Conservation (phyloP, 2,329 filamentous ascomycete genomes). For the Pyricularia sp. region DNA sequence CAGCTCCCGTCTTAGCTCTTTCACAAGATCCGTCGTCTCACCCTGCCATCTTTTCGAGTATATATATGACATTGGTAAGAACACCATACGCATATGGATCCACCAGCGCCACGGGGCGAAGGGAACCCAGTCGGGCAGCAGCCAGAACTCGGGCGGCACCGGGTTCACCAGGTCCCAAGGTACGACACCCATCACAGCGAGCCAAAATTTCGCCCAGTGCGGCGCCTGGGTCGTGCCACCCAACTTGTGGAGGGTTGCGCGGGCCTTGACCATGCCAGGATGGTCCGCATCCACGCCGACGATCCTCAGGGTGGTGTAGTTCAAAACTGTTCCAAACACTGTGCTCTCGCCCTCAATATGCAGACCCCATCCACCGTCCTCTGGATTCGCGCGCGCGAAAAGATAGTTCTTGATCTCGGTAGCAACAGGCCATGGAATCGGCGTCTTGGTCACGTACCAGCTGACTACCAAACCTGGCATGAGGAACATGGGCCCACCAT, state of each 20-base stretch:
- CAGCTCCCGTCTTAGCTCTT: conserved; percentile 67
- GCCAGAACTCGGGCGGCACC: conserved; percentile 86
- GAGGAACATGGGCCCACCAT: conserved; percentile 95
- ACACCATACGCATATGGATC: conserved; percentile 98
- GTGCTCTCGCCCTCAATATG: conserved; percentile 92
- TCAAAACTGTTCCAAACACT: conserved; percentile 82
- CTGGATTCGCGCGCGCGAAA: conserved; percentile 71
- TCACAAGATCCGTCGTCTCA: conserved; percentile 65
- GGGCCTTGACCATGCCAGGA: conserved; percentile 74
- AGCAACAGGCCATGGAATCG: conserved; percentile 68
- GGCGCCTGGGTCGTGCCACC: conserved; percentile 78
- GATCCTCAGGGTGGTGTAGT: conserved; percentile 73
- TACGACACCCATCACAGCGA: conserved; percentile 73
- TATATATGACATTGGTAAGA: conserved; percentile 81
- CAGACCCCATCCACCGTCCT: conserved; percentile 94
- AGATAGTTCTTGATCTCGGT: conserved; percentile 92
- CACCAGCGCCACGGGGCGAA: conserved; percentile 92
- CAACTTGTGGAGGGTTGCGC: conserved; percentile 71
- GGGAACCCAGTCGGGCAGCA: conserved; percentile 83
- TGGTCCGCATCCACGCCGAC: conserved; percentile 80
- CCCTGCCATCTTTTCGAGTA: conserved; percentile 77
- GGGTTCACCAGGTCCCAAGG: conserved; percentile 93
- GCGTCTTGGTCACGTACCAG: conserved; percentile 84
- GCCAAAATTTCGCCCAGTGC: conserved; percentile 97
- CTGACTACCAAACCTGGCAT: conserved; percentile 76